Evolutionary conservation across 345 rosid genomes (phyloP), one percentile per base, ranked within the genome.

Genomic region (Mercurialis annua): DNA sequence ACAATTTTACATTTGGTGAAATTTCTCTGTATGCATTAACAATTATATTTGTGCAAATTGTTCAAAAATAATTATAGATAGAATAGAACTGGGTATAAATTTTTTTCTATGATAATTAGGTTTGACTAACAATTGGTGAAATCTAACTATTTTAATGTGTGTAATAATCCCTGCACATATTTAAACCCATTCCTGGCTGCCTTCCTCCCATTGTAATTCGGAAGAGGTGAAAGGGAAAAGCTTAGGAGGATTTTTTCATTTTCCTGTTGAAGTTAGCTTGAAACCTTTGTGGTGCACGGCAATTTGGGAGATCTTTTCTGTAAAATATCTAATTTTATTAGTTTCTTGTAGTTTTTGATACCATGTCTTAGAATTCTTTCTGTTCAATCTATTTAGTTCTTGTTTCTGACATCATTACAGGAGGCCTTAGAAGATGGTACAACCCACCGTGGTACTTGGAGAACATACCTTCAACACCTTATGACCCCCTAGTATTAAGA

Each of bases 391-490:
- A 34, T 27, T 18, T 70, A 54, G 10, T 15, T 9, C 69, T 23
- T 61, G 38, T 62, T 44, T 71, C 31, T 58, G 47, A 31, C 55
- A 66, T 61, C 62, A 64, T 57, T 77, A 76, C 81, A 87, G 92
- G 89, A 77, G 85, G 59, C 20, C 85, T 87, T 72, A 81, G 86
- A 74, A 85, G 96, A 68, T 90, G 96, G 96, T 87, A 84, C 56
- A 87, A 90, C 80, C 88, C 96, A 36, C 66, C 83, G 23, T 90
- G 96, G 93, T 84, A 60, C 63, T 69, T 76, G 15, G 92, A 90
- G 77, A 64, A 77, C 67, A 84, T 87, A 61, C 96, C 96, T 68
- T 87, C 91, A 72, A 66, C 74, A 43, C 88, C 86, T 17, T 90
- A 84, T 76, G 86, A 90, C 74, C 81, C 89, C 56, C 60, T 73